Evolutionary conservation across 2,329 filamentous ascomycete genomes (phyloP), one percentile per base, ranked within the genome.

Genomic region (Hymenoscyphus salicellus): DNA sequence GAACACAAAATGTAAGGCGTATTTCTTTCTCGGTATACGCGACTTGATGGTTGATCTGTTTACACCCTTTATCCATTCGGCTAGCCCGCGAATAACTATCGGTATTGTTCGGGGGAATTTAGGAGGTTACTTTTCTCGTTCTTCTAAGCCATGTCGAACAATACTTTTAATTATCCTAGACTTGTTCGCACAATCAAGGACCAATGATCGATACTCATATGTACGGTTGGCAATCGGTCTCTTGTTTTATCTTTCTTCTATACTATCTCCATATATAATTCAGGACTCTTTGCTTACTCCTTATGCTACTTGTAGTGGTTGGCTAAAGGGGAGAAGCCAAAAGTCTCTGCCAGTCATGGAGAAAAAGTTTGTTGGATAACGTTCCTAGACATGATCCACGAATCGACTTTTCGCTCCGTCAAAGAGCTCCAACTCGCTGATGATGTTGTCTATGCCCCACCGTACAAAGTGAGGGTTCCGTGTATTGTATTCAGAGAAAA

Each of bases 401-500:
- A 67, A 61, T 32, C 59, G 16, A 55, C 59, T 6, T 55, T 26
- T 23, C 6, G 23, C 10, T 28, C 59, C 11, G 30, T 61, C 17
- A 41, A 55, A 36, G 30, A 55, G 17, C 41, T 43, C 17, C 26
- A 55, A 7, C 28, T 32, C 17, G 10, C 38, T 20, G 11, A 28
- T 10, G 58, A 60, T 16, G 23, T 23, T 43, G 33, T 60, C 2
- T 14, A 55, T 16, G 26, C 17, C 6, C 30, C 46, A n/a, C 59
- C 61, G 14, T 46, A 30, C n/a, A 36, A 55, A 16, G 55, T 61
- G n/a, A 63, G 68, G 30, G 17, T 69, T 14, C 70, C 72, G 10
- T 66, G 63, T 11, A 61, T 74, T 10, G 63, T 68, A 10, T 66
- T 72, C 23, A 61, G 67, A 14, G 68, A 73, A 38, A 65, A 70